Evolutionary conservation across 163 green algal species (phyloP).

Genomic region (Scenedesmus sp.): DNA sequence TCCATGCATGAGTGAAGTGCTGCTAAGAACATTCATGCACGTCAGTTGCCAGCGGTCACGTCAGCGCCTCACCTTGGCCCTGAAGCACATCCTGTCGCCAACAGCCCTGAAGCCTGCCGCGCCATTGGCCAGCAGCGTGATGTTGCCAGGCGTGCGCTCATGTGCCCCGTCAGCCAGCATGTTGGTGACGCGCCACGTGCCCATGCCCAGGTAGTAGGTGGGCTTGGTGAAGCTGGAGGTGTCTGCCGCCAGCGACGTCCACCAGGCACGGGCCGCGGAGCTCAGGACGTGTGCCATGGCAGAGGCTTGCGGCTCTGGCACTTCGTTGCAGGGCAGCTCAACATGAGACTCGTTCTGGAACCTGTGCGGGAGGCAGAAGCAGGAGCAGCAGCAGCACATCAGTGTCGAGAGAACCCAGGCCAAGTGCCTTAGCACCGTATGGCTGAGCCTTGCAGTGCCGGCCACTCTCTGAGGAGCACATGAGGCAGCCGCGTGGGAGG

Average conservation of each 20-base stretch:
- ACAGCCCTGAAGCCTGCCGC: conserved; percentile 12
- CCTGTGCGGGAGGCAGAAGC: neutral
- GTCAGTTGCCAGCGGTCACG: neutral
- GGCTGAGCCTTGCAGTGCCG: too few relatives aligned
- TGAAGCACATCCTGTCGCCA: conserved; percentile 33
- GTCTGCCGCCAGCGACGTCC: neutral
- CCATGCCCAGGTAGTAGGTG: conserved; percentile 14
- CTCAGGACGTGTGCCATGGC: neutral
- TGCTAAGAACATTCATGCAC: neutral
- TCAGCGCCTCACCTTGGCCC: neutral
- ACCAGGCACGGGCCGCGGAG: conserved; percentile 5
- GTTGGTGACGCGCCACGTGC: conserved; percentile 1
- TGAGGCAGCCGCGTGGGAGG: too few relatives aligned
- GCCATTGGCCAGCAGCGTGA: conserved; percentile 30
- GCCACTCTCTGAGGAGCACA: too few relatives aligned
- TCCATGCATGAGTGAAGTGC: neutral
- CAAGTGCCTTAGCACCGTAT: too few relatives aligned
- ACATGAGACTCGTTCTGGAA: conserved; percentile 10
- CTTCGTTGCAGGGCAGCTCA: conserved; percentile 28
- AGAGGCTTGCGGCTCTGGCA: neutral
- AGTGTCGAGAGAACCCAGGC: too few relatives aligned
- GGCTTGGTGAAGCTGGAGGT: conserved; percentile 23
- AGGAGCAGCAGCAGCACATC: neutral
- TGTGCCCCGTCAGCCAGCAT: conserved; percentile 29
- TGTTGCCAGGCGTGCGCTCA: conserved; percentile 33